Evolutionary conservation across 352 stramenopile genomes (phyloP).

Genomic region (Globisporangium ultimum): DNA sequence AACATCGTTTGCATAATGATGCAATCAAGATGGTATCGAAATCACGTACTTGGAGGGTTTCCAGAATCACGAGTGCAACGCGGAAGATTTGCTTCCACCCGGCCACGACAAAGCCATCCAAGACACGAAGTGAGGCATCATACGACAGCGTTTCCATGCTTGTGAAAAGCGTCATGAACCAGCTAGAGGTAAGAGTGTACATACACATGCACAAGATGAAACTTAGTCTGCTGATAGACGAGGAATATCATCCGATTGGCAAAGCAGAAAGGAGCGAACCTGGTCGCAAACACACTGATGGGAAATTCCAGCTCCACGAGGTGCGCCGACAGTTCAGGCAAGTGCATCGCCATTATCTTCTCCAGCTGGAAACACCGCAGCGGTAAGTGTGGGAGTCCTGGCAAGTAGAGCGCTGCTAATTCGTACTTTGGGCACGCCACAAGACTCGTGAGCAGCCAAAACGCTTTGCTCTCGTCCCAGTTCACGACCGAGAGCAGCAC

Average conservation of each 20-base stretch:
- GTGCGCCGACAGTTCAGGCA: slow-evolving; percentile 41
- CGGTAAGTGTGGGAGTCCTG: slow-evolving; percentile 51
- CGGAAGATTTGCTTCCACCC: slow-evolving; percentile 76
- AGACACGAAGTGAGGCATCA: slow-evolving; percentile 51
- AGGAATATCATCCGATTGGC: neutral
- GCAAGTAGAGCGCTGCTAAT: slow-evolving; percentile 56
- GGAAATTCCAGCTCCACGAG: slow-evolving; percentile 61
- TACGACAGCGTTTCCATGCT: slow-evolving; percentile 72
- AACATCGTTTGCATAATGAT: neutral
- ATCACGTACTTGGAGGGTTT: slow-evolving; percentile 37
- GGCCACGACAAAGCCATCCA: slow-evolving; percentile 64
- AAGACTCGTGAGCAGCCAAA: slow-evolving; percentile 67
- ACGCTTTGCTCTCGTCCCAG: slow-evolving; percentile 63
- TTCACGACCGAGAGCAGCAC: slow-evolving; percentile 59
- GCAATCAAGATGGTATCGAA: neutral
- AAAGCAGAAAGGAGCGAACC: slow-evolving; percentile 20
- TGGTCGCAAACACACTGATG: slow-evolving; percentile 63
- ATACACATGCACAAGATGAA: slow-evolving; percentile 4
- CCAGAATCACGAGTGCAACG: slow-evolving; percentile 53
- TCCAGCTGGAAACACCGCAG: slow-evolving; percentile 74
- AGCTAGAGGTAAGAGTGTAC: slow-evolving; percentile 24
- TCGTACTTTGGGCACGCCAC: slow-evolving; percentile 51
- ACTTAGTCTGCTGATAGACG: no score
- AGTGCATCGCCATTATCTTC: slow-evolving; percentile 32
- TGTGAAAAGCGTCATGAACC: slow-evolving; percentile 81